Percentiles rank a stretch among this genome's conserved stretches.
Evolutionary conservation across 1,139 yeast species (phyloP).

Genomic region (Kazachstania sp.): DNA sequence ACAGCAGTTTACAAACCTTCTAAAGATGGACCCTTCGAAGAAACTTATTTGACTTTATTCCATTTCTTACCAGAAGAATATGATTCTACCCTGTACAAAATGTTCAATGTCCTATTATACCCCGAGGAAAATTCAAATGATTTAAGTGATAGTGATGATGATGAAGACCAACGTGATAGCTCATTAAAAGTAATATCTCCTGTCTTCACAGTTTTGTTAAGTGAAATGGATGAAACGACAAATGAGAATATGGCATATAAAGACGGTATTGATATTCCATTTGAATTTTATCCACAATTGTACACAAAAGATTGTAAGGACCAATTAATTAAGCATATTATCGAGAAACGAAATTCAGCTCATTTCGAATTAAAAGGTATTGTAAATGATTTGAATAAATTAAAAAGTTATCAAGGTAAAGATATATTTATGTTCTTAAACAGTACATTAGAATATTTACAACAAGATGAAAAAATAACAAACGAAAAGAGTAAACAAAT

Average conservation of each 20-base stretch:
- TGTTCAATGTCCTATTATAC: conserved; percentile 27
- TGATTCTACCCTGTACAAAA: conserved; percentile 24
- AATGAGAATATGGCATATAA: conserved; percentile 13
- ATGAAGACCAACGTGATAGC: conserved; percentile 13
- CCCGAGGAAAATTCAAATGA: conserved; percentile 20
- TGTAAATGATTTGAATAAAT: conserved; percentile 16
- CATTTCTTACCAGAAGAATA: conserved; percentile 30
- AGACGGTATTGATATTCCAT: conserved; percentile 27
- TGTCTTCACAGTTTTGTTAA: conserved; percentile 25
- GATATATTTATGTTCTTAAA: conserved; percentile 22
- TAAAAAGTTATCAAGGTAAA: conserved; percentile 28
- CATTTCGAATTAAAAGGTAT: conserved; percentile 15
- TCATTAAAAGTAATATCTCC: conserved; percentile 24
- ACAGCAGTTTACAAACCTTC: conserved; percentile 22
- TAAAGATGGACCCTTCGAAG: conserved; percentile 11
- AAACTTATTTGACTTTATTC: conserved; percentile 21
- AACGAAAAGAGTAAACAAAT: neutral
- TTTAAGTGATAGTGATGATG: conserved; percentile 7
- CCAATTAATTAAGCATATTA: conserved; percentile 20
- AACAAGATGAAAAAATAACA: conserved; percentile 9
- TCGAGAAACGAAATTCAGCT: conserved; percentile 17
- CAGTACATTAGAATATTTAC: conserved; percentile 22
- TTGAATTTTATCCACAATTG: conserved; percentile 29
- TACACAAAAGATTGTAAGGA: conserved; percentile 24
- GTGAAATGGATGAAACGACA: conserved; percentile 24